Evolutionary conservation across 768 basidiomycete species (phyloP), one percentile per base, ranked within the genome.

Genomic region (Astraeus odoratus): DNA sequence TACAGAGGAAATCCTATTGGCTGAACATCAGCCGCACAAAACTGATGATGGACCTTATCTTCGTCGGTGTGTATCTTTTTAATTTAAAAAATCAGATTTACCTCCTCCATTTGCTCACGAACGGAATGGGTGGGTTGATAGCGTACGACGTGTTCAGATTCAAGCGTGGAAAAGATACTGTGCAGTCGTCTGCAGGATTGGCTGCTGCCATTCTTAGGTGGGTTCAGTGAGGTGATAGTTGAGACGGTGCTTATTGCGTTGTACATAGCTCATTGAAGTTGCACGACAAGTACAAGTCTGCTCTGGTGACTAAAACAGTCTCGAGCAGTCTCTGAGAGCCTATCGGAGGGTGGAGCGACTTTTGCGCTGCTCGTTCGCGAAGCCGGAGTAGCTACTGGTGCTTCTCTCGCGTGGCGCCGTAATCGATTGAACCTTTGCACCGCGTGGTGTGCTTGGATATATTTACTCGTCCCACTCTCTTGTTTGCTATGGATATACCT

Each of bases 41-140:
- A 68, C 67, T 92, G 48, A 56, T 75, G 34, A 87, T 90, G 86
- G 89, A 92, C 61, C 67, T 92, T 49, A 78, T 89, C 56, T 92
- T 91, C 65, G 89, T 90, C 58, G 89, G 88, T 92, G 59, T 65
- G 77, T 49, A 8, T 10, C 25, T 20, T 16, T 39, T 3, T 26
- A 1, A 3, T 54, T 69, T 68, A 24, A 46, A 39, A n/a, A n/a
- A n/a, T n/a, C n/a, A n/a, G n/a, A n/a, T n/a, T n/a, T n/a, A n/a
- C n/a, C n/a, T n/a, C n/a, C n/a, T n/a, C n/a, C n/a, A 33, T 40
- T 27, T 45, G 27, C 35, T 49, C 45, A 59, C 48, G 16, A 1
- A 24, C 26, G 3, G 39, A 10, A 6, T 13, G 39, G 27, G 13
- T 20, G 30, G 36, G n/a, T 49, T 39, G 30, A 42, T 55, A 91